Percentiles rank a stretch among this genome's conserved stretches.
phyloP scores from a whole-genome alignment of 2,329 filamentous ascomycete genomes.

The Lecanicillium sp. region DNA sequence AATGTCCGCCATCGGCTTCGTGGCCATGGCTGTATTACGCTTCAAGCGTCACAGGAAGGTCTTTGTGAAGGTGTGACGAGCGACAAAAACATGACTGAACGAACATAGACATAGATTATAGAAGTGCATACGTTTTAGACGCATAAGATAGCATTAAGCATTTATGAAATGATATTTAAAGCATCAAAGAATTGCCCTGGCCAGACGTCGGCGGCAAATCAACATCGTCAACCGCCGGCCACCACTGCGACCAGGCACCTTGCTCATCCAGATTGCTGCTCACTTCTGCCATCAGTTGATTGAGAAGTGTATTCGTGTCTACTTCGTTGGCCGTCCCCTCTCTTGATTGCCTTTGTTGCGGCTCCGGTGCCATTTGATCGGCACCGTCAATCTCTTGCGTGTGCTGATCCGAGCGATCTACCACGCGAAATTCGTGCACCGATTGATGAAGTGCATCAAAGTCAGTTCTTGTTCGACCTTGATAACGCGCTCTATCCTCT shows the following conservation, averaged over 20 bases:
- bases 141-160: no score
- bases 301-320: slow-evolving; percentile 15
- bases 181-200: no score
- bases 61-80: slow-evolving; percentile 1
- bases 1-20: slow-evolving; percentile 14
- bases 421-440: slow-evolving; percentile 21
- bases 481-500: slow-evolving; percentile 14
- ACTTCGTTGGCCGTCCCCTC: slow-evolving; percentile 1
- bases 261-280: slow-evolving; percentile 19
- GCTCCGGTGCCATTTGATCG: slow-evolving; percentile 7
- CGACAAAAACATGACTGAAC: no score
- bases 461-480: slow-evolving; percentile 18
- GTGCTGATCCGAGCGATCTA: slow-evolving; percentile 23
- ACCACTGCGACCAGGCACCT: slow-evolving; percentile 20
- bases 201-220: slow-evolving; percentile 9
- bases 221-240: slow-evolving; percentile 16
- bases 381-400: slow-evolving; percentile 20
- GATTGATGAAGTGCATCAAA: slow-evolving; percentile 22
- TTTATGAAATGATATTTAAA: no score
- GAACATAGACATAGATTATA: no score
- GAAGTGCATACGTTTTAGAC: no score
- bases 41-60: background rate
- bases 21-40: slow-evolving; percentile 8
- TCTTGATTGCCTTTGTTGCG: background rate
- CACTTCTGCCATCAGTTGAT: slow-evolving; percentile 17